These are phyloP conservation scores for Centaurea solstitialis DNA, from an alignment of 129 eudicot genomes.

Conservation along the genomic window DNA sequence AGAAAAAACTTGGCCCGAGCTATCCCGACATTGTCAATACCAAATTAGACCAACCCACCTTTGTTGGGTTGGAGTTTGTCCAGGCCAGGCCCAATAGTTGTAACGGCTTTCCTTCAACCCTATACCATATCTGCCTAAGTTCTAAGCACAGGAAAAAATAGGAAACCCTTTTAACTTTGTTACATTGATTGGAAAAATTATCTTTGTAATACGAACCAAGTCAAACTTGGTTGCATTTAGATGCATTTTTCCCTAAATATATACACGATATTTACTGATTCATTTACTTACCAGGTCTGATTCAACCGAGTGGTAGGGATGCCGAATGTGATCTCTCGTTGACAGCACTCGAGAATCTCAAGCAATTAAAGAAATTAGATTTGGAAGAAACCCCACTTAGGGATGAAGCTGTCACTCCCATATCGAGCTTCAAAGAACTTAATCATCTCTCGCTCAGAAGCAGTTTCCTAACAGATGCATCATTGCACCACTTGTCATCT, in stretches of 20 bases:
- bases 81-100: background rate
- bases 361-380: constrained; percentile 55
- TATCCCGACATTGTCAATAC: background rate
- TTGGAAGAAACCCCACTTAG: constrained; percentile 58
- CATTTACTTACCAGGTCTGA: constrained; percentile 50
- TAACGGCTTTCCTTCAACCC: background rate
- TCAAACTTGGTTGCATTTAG: background rate
- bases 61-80: background rate
- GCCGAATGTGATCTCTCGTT: constrained; percentile 55
- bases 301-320: constrained; percentile 33
- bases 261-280: constrained; percentile 2
- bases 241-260: background rate
- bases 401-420: constrained; percentile 57
- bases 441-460: constrained; percentile 60
- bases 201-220: background rate
- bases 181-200: background rate
- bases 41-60: background rate
- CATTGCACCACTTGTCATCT: constrained; percentile 53
- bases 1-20: background rate
- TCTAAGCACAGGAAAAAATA: no score
- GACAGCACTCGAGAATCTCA: constrained; percentile 54
- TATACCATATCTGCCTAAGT: background rate
- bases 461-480: constrained; percentile 60
- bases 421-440: constrained; percentile 50
- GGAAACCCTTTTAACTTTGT: background rate